Percentiles rank a stretch among this genome's conserved stretches.
phyloP scores from a whole-genome alignment of 768 basidiomycete genomes.

The Phaeolepiota aurea region DNA sequence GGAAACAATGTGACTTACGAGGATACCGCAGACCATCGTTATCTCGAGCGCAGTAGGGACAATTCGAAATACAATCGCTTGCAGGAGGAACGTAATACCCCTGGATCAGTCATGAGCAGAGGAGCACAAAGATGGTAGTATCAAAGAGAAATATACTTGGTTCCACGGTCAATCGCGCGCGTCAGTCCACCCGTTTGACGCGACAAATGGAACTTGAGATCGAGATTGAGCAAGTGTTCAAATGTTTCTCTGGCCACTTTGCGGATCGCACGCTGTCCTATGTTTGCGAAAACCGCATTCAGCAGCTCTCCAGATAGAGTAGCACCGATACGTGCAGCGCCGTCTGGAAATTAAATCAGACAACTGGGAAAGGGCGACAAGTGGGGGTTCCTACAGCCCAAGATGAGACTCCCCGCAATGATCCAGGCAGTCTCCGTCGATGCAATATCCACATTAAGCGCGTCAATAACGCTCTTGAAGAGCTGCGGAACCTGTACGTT shows the following conservation, averaged over 20 bases:
- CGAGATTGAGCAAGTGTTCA: slow-evolving; percentile 83
- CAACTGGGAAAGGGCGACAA: neutral
- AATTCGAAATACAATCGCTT: slow-evolving; percentile 90
- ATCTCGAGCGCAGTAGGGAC: slow-evolving; percentile 96
- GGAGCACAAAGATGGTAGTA: neutral
- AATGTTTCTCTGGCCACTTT: slow-evolving; percentile 96
- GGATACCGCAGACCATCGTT: slow-evolving; percentile 91
- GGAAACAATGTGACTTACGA: slow-evolving; percentile 43
- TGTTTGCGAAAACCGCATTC: slow-evolving; percentile 93
- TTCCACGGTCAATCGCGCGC: slow-evolving; percentile 93
- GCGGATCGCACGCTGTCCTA: slow-evolving; percentile 90
- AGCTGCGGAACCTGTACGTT: slow-evolving; percentile 98
- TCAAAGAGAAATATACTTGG: slow-evolving; percentile 60
- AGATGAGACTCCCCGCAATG: slow-evolving; percentile 79
- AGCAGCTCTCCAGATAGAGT: slow-evolving; percentile 86
- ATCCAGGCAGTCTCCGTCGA: slow-evolving; percentile 79
- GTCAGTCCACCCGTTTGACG: slow-evolving; percentile 95
- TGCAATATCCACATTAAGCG: slow-evolving; percentile 78
- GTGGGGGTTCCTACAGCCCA: slow-evolving; percentile 67
- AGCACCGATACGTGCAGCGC: slow-evolving; percentile 81
- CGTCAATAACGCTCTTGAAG: slow-evolving; percentile 88
- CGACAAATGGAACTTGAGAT: slow-evolving; percentile 86
- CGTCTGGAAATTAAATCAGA: slow-evolving; percentile 46
- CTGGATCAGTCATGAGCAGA: slow-evolving; percentile 27
- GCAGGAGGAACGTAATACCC: slow-evolving; percentile 92